Evolutionary conservation across 139 green algal genomes (phyloP), one percentile per base, ranked within the genome.

Genomic region (Volvox africanus): DNA sequence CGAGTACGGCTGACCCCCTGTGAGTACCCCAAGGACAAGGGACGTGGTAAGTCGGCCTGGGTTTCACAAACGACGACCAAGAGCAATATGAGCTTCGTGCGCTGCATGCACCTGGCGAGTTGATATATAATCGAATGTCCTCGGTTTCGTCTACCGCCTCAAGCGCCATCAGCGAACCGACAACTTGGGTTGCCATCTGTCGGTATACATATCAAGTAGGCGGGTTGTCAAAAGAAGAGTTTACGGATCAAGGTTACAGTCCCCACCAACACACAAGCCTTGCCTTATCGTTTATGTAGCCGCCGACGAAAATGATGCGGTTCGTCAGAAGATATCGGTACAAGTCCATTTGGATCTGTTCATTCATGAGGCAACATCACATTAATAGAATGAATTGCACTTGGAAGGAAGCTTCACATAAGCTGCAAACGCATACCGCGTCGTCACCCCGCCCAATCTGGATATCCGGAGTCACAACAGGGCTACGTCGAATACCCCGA

Each of bases 51-150:
- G 65, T 73, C 65, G 21, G 21, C 65, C 65, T 28, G 65, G 65
- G 21, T 24, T 55, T 55, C 44, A 55, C 44, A 9, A 14, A 55
- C 9, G 44, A 55, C 5, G 44, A 55, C 9, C 9, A 55, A 55
- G 44, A n/a, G 44, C 44, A 55, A 55, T 55, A 14, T 55, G 11
- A 6, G 21, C 65, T 2, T 28, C 65, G 65, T 28, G 21, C 65
- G 80, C 80, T 37, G 26, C 26, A 2, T 20, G 13, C 71, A 95
- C 94, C 94, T 90, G 89, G 75, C 62, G 94, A 98, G 94, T 99
- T 99, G 93, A 99, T 99, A 94, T 99, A 99, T 36, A 99, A 90
- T 80, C 97, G 96, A 86, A 99, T 99, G 28, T 99, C 97, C 73
- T 97, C 93, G 0, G 96, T 92, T 11, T 95, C 91, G 88, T 99